phyloP scores from a whole-genome alignment of 768 basidiomycete genomes.

The Amanita jacksonii region DNA sequence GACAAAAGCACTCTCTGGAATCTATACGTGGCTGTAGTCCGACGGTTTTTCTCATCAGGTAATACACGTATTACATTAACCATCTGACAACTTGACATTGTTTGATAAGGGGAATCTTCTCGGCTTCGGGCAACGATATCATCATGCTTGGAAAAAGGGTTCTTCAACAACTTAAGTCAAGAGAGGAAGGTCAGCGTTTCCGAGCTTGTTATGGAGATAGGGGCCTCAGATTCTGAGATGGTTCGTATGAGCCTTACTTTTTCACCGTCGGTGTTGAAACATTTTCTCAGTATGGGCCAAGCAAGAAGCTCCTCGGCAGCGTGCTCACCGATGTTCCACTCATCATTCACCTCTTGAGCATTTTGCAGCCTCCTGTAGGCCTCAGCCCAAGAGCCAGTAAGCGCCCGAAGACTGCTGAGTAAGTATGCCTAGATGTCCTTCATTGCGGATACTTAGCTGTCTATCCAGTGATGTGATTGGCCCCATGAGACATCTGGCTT shows the following conservation, averaged over 20 bases:
- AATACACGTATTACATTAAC: too few relatives aligned
- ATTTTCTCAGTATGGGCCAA: slow-evolving; percentile 28
- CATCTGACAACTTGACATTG: too few relatives aligned
- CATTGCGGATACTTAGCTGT: slow-evolving; percentile 4
- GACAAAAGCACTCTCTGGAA: slow-evolving; percentile 38
- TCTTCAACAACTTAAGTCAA: slow-evolving; percentile 44
- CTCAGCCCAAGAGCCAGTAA: slow-evolving; percentile 46
- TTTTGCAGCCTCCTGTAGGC: slow-evolving; percentile 36
- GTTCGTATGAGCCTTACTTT: slow-evolving; percentile 25
- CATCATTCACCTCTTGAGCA: slow-evolving; percentile 41
- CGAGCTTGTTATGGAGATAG: slow-evolving; percentile 44
- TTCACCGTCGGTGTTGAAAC: slow-evolving; percentile 5
- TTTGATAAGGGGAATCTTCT: slow-evolving; percentile 28
- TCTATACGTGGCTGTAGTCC: slow-evolving; percentile 34
- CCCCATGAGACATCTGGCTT: slow-evolving; percentile 36
- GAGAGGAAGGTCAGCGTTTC: slow-evolving; percentile 50
- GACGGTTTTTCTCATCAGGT: slow-evolving; percentile 39
- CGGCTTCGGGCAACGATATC: slow-evolving; percentile 32
- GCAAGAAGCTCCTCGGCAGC: slow-evolving; percentile 39
- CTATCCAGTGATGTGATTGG: slow-evolving; percentile 24
- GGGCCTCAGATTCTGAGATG: slow-evolving; percentile 33
- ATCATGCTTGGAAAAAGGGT: slow-evolving; percentile 37
- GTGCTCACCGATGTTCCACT: slow-evolving; percentile 42
- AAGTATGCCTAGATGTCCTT: slow-evolving; percentile 12
- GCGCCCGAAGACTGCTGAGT: slow-evolving; percentile 54